phyloP scores from a whole-genome alignment of 2,329 filamentous ascomycete species.

The Monosporascus sp. region DNA sequence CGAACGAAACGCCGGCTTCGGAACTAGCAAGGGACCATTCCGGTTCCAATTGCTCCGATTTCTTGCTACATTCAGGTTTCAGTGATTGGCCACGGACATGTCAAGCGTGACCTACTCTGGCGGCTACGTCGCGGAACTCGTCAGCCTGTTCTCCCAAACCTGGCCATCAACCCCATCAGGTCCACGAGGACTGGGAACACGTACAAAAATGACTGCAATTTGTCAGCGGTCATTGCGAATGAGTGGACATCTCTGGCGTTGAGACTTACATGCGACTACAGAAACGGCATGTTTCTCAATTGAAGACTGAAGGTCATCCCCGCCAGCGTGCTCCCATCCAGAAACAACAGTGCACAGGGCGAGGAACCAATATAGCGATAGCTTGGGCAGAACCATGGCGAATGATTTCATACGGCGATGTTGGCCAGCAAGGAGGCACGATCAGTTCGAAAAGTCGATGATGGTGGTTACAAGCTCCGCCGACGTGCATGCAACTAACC shows the following conservation, averaged over 20 bases:
- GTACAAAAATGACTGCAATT: not conserved
- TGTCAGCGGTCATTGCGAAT: not conserved
- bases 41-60: slow-evolving; percentile 10
- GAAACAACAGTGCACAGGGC: not conserved
- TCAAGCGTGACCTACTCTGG: slow-evolving; percentile 5
- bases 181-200: not conserved
- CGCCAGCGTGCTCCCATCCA: not conserved
- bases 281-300: not conserved
- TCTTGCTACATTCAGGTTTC: slow-evolving; percentile 8
- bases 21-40: slow-evolving; percentile 13
- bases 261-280: not conserved
- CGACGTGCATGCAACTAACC: not conserved
- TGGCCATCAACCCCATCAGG: not conserved
- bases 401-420: not conserved
- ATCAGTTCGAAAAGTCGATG: not conserved
- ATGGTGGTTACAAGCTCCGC: not conserved
- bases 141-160: not conserved
- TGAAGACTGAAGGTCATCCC: not conserved
- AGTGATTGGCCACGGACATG: not conserved
- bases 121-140: slow-evolving; percentile 1
- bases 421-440: not conserved
- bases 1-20: slow-evolving; percentile 6
- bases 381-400: not conserved
- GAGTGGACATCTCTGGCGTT: not conserved
- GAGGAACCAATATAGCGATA: not conserved